Conservation (phyloP, 352 stramenopile genomes). For the Phytophthora pini region DNA sequence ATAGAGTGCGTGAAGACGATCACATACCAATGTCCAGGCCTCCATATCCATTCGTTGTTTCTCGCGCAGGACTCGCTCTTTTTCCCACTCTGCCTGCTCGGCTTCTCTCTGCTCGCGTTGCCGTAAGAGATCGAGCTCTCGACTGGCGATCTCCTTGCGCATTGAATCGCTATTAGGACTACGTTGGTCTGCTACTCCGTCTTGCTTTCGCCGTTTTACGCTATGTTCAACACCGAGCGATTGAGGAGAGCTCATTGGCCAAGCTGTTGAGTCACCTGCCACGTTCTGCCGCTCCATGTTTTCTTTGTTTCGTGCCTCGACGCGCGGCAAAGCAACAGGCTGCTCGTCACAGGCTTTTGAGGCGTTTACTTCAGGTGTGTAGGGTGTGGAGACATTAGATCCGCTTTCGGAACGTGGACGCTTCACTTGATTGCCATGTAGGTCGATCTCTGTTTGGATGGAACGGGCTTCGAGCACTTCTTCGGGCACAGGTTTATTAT, state of each 20-base stretch:
- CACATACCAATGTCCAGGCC: constrained; percentile 42
- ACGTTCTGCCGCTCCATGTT: constrained; percentile 21
- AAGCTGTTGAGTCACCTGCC: constrained; percentile 4
- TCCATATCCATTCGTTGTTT: constrained; percentile 47
- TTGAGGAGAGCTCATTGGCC: constrained; percentile 10
- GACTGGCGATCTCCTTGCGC: constrained; percentile 35
- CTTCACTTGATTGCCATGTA: constrained; percentile 15
- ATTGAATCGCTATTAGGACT: constrained; percentile 14
- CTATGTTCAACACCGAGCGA: constrained; percentile 8
- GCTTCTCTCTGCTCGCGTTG: constrained; percentile 40
- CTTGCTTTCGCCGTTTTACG: constrained; percentile 22
- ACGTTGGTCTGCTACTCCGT: background rate
- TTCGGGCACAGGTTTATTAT: constrained; percentile 11
- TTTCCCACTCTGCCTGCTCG: constrained; percentile 40
- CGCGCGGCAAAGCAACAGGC: background rate
- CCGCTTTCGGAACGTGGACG: constrained; percentile 15
- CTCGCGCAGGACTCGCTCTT: constrained; percentile 31
- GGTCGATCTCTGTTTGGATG: constrained; percentile 36
- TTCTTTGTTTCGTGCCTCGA: constrained; percentile 22
- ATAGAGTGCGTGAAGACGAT: constrained; percentile 40
- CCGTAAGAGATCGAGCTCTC: constrained; percentile 37
- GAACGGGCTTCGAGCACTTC: constrained; percentile 38
- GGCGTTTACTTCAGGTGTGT: constrained; percentile 12
- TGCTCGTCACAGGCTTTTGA: constrained; percentile 9
- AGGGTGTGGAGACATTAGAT: constrained; percentile 10